phyloP scores from a whole-genome alignment of 2,329 filamentous ascomycete species.

The Myriosclerotinia scirpicola region DNA sequence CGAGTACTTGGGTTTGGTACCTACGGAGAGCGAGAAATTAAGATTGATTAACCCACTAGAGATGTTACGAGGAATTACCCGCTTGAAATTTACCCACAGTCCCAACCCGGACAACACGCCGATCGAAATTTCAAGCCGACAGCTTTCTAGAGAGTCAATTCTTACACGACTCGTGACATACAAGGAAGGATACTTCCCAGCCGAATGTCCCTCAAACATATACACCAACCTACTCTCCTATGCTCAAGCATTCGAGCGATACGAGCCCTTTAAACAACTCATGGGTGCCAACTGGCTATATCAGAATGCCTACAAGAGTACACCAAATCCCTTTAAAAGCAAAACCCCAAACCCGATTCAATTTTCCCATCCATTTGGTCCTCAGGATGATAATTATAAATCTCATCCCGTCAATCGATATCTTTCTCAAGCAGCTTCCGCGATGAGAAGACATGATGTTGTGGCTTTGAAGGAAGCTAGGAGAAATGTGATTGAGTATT shows the following conservation, averaged over 20 bases:
- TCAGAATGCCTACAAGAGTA: background rate
- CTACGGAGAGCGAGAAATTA: background rate
- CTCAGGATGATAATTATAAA: background rate
- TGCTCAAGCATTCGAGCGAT: background rate
- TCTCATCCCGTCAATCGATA: background rate
- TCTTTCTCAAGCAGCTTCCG: background rate
- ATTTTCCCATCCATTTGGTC: background rate
- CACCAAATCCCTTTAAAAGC: background rate
- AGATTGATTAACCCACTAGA: background rate
- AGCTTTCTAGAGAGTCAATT: background rate
- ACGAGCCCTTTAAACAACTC: slow-evolving; percentile 3
- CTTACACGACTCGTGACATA: background rate
- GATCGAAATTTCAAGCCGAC: background rate
- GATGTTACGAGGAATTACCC: background rate
- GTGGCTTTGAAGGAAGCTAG: background rate
- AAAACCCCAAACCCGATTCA: background rate
- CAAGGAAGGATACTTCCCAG: too few species aligned
- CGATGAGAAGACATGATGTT: slow-evolving; percentile 4
- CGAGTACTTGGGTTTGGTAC: background rate
- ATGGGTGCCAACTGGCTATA: slow-evolving; percentile 4
- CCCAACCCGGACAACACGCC: background rate
- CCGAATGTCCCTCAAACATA: background rate
- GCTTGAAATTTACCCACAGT: background rate
- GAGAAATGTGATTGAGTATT: background rate
- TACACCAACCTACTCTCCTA: background rate